Base-by-base conservation (phyloP, 2,329 filamentous ascomycete species). In the Trichophyton equinum region DNA sequence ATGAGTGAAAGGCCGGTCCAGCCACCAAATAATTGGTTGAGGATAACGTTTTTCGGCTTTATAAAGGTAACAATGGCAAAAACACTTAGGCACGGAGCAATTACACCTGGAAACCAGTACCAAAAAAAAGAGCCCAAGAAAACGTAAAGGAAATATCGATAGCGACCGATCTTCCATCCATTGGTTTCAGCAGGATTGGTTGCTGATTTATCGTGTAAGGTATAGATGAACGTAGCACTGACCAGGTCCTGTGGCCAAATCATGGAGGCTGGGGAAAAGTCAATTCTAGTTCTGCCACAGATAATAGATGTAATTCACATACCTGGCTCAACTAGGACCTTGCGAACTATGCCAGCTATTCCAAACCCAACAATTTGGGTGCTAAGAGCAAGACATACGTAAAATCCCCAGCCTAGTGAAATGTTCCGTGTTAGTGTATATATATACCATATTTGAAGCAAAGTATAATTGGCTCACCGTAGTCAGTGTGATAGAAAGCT, bases 61-160 rank as follows among this genome's bases (percentile, higher is more conserved):
- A 89, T 81, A 85, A 86, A 89, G 0, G 86, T 89, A 9, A 82
- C 78, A 68, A 88, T 86, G 6, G 86, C 85, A 66, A 89, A 88
- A 7, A 85, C 80, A 64, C 84, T 87, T 4, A 89, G 74, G 61
- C 83, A 88, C 62, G 87, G 84, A 15, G 83, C 85, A 9, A 90
- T 77, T 62, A 82, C 87, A 0, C 85, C 85, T 0, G 86, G 85
- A 60, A 87, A 83, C 71, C 85, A 87, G 70, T 86, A 86, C 76
- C 86, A 88, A 56, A 80, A 65, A 66, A 86, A 87, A 0, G 84
- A 78, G 11, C 72, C 78, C 2, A 77, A 66, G 27, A 84, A 84
- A 30, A 85, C 73, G 57, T 82, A 75, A 27, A 78, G 74, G 65
- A 88, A 89, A 78, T 83, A 85, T 62, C 78, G 77, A 66, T 86